Evolutionary conservation across 441 rosid genomes (phyloP).

Genomic region (Populus hybrid): DNA sequence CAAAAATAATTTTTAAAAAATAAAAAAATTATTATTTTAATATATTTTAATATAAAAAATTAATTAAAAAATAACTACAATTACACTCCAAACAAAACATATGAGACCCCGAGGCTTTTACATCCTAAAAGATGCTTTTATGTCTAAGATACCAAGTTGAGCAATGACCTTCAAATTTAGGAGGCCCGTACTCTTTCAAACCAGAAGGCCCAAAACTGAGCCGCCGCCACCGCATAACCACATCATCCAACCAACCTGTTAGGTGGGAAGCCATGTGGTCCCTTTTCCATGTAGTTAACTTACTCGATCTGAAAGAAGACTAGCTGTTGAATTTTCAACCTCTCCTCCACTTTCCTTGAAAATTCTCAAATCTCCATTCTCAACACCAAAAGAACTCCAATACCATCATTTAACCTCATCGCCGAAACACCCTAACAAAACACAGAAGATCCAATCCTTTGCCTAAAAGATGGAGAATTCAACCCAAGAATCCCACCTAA

Average conservation of each 20-base stretch:
- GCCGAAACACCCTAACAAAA: neutral
- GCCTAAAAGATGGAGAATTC: constrained; percentile 60
- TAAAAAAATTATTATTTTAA: too few relatives aligned
- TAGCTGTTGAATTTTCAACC: neutral
- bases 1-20: too few relatives aligned
- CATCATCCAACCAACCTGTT: neutral
- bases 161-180: neutral
- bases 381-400: neutral
- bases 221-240: neutral
- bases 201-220: neutral
- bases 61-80: too few relatives aligned
- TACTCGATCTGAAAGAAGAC: neutral
- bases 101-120: too few relatives aligned
- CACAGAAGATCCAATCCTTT: neutral
- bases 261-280: neutral
- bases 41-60: too few relatives aligned
- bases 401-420: neutral
- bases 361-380: neutral
- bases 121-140: neutral
- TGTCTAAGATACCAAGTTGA: neutral
- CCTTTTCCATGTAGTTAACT: neutral
- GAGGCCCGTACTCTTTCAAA: neutral
- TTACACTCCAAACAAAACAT: too few relatives aligned
- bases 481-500: constrained; percentile 64
- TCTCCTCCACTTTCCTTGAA: neutral